phyloP scores from a whole-genome alignment of 2,329 filamentous ascomycete species.

The Botryotinia calthae region DNA sequence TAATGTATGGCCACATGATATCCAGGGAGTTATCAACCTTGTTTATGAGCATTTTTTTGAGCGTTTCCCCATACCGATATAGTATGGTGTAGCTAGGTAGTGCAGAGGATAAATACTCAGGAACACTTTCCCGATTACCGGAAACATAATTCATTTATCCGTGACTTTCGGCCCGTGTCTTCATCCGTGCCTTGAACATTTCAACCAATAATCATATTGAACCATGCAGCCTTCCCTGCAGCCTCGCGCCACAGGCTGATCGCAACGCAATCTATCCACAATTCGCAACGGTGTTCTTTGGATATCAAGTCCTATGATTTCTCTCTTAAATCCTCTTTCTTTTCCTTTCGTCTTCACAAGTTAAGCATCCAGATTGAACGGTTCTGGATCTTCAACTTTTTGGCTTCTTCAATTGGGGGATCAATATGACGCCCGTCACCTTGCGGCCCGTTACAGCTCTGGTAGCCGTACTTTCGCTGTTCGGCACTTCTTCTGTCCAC shows the following conservation, averaged over 20 bases:
- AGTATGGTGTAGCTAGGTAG: background rate
- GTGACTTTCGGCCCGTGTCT: conserved; percentile 13
- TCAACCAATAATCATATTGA: conserved; percentile 1
- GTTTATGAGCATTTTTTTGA: background rate
- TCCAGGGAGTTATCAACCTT: background rate
- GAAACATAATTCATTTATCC: conserved; percentile 16
- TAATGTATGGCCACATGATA: background rate
- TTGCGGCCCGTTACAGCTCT: conserved; percentile 26
- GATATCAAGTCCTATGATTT: conserved; percentile 5
- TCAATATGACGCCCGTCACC: conserved; percentile 28
- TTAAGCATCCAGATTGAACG: conserved; percentile 28
- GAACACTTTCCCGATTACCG: conserved; percentile 10
- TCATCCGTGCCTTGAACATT: background rate
- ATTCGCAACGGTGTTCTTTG: conserved; percentile 24
- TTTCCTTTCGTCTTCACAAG: conserved; percentile 16
- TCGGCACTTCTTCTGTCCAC: background rate
- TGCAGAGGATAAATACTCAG: conserved; percentile 1
- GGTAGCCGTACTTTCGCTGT: conserved; percentile 23
- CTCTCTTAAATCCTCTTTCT: background rate
- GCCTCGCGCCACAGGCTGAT: conserved; percentile 36
- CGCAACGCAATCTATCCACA: conserved; percentile 24
- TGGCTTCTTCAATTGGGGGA: conserved; percentile 23
- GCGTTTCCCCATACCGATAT: background rate
- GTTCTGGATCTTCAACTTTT: conserved; percentile 4
- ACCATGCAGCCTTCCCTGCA: conserved; percentile 23